Conservation (phyloP, 108 stramenopile species). For the Stephanodiscus triporus region DNA sequence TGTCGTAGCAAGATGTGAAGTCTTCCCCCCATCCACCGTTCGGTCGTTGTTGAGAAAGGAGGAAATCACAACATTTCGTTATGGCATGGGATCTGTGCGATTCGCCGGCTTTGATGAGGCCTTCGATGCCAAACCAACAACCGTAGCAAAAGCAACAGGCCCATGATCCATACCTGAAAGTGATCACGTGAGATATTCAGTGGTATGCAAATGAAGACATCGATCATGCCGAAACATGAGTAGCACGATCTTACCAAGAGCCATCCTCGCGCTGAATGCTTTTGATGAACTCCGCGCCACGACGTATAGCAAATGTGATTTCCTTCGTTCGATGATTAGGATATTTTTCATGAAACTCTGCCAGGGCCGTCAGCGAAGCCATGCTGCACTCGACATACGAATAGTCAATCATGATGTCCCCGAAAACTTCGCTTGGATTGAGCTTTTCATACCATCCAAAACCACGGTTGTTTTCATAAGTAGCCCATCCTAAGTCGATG, state of each 20-base stretch:
- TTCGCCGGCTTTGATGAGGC: slow-evolving; percentile 84
- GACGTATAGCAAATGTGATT: slow-evolving; percentile 68
- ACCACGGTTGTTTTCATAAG: slow-evolving; percentile 99
- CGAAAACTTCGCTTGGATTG: slow-evolving; percentile 98
- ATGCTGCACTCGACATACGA: slow-evolving; percentile 98
- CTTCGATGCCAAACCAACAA: slow-evolving; percentile 97
- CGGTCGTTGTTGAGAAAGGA: slow-evolving; percentile 76
- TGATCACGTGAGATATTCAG: background rate
- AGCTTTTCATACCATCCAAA: slow-evolving; percentile 96
- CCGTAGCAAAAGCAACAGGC: slow-evolving; percentile 96
- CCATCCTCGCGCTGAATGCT: slow-evolving; percentile 95
- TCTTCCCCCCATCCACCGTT: slow-evolving; percentile 99
- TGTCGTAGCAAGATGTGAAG: slow-evolving; percentile 96
- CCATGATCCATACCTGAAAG: slow-evolving; percentile 88
- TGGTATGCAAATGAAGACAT: background rate
- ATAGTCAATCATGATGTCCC: slow-evolving; percentile 99
- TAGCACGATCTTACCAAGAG: slow-evolving; percentile 71
- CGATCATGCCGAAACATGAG: background rate
- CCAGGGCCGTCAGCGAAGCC: slow-evolving; percentile 92
- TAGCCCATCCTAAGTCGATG: slow-evolving; percentile 80
- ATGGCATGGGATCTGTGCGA: slow-evolving; percentile 60
- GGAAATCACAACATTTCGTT: slow-evolving; percentile 63
- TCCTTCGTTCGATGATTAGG: slow-evolving; percentile 83
- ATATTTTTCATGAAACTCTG: slow-evolving; percentile 83
- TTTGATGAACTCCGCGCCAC: slow-evolving; percentile 90